phyloP scores from a whole-genome alignment of 805 yeast genomes.

The Wickerhamiella galacta region DNA sequence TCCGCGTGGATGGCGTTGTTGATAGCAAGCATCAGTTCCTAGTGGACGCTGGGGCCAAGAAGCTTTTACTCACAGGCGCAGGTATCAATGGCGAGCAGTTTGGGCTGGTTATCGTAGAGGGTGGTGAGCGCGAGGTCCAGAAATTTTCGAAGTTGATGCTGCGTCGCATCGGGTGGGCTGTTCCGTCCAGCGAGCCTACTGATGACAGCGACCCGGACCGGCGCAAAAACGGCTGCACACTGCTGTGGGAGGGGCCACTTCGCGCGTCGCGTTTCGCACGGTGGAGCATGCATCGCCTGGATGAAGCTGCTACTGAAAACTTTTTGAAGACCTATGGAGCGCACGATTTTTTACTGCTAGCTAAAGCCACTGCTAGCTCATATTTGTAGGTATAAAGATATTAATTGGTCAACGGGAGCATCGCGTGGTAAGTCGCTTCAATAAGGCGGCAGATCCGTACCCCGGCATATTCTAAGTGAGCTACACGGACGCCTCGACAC shows the following conservation, averaged over 20 bases:
- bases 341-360: not conserved
- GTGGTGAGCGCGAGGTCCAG: constrained; percentile 44
- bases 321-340: not conserved
- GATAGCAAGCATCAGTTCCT: constrained; percentile 58
- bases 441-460: too few relatives aligned
- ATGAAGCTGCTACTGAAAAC: not conserved
- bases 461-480: not conserved
- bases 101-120: constrained; percentile 56
- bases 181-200: too few relatives aligned
- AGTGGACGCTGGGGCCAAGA: constrained; percentile 66
- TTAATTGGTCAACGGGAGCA: too few relatives aligned
- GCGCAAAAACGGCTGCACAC: not conserved
- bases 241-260: constrained; percentile 3
- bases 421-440: too few relatives aligned
- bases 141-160: constrained; percentile 43
- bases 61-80: constrained; percentile 48
- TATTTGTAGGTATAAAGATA: too few relatives aligned
- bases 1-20: constrained; percentile 33
- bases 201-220: not conserved
- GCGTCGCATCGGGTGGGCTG: not conserved
- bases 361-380: not conserved
- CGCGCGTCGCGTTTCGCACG: not conserved
- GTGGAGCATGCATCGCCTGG: constrained; percentile 3
- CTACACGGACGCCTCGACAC: constrained; percentile 17
- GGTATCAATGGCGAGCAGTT: constrained; percentile 22